Base-by-base conservation (phyloP, 805 yeast species). In the Metschnikowia lachancei region DNA sequence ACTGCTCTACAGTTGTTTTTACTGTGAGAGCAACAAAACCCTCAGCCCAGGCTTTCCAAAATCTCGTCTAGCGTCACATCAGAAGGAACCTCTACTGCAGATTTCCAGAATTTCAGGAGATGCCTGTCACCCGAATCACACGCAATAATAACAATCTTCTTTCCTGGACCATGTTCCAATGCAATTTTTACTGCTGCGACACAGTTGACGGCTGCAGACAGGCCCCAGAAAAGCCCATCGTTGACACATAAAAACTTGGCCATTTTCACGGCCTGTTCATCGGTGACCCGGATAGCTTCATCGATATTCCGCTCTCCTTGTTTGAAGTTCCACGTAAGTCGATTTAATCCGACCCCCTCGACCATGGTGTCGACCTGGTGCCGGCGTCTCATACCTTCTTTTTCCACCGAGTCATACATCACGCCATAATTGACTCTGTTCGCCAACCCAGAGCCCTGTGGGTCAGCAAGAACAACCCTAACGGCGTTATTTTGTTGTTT, bases 321-420 rank as follows among this genome's bases (percentile, higher is more conserved):
- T 38, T 74, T 66, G 63, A 92, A 87, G 63, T 92, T 92, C 58
- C 78, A 77, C 0, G 99, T 92, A 20, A 94, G 69, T 52, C 99
- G 72, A 57, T 89, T 94, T 47, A 92, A 67, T 0, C 99, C 99
- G 24, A 92, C 85, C 0, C 99, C 99, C 65, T 92, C 99, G 3
- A 92, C 83, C 1, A 91, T 60, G 0, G 98, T 94, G 64, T 92
- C 99, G 1, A 92, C 98, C 66, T 92, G 99, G 64, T 94, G 98
- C 55, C 99, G 72, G 60, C 97, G 76, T 56, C 98, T 74, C 0
- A 94, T 87, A 1, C 99, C 99, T 67, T 92, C 99, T 54, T 78
- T 83, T 64, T 92, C 99, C 7, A 80, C 90, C 2, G 74, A 53
- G 57, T 91, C 96, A 63, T 88, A 92, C 97, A 94, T 90, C 3